Conservation (phyloP, 176 grass and related monocot species). For the Eleusine indica region DNA sequence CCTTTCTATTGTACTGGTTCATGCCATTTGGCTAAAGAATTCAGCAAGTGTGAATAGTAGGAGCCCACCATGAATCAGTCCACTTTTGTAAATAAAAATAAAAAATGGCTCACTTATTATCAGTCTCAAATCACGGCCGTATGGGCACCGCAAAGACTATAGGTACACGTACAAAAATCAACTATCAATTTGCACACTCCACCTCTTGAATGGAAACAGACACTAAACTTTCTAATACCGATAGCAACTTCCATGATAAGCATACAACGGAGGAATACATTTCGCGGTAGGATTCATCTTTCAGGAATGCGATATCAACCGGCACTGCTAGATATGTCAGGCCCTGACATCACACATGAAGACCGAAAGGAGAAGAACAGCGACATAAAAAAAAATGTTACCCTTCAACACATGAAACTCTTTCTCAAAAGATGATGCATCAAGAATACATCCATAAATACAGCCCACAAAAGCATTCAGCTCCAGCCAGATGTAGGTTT, state of each 20-base stretch:
- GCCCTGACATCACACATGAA: neutral
- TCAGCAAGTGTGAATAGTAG: no score
- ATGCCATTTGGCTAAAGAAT: no score
- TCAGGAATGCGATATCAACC: neutral
- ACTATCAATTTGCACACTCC: neutral
- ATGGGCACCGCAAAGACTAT: no score
- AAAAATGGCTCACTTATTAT: no score
- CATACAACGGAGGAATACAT: neutral
- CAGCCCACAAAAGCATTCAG: conserved; percentile 20
- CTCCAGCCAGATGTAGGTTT: conserved; percentile 25
- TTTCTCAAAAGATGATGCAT: conserved; percentile 16
- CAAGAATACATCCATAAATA: conserved; percentile 29
- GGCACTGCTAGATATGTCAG: neutral
- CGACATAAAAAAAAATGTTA: neutral
- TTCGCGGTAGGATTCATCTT: neutral
- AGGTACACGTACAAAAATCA: no score
- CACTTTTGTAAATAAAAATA: no score
- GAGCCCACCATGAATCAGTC: no score
- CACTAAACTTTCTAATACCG: no score
- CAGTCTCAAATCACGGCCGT: no score
- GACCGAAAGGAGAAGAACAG: neutral
- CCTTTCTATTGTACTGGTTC: no score
- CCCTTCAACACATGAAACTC: neutral
- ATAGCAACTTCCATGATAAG: neutral
- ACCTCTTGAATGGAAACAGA: neutral